These are phyloP conservation scores for Elongisporangium prolatum DNA, from an alignment of 352 stramenopile genomes.

Conservation along the genomic window DNA sequence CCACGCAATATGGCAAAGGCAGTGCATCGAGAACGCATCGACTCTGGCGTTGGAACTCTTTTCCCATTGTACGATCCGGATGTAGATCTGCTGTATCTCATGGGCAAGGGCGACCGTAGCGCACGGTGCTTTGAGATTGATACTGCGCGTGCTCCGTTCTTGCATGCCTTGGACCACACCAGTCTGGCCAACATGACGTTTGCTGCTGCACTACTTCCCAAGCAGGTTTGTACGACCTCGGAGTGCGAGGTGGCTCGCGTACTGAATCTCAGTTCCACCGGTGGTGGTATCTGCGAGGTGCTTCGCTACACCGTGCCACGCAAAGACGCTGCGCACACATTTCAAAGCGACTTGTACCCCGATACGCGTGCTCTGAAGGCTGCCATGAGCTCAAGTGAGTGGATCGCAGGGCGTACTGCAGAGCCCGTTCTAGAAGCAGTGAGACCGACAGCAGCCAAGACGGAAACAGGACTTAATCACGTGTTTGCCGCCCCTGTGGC, in stretches of 20 bases:
- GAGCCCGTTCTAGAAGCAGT: constrained; percentile 36
- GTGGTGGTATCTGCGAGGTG: constrained; percentile 47
- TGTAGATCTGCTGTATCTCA: constrained; percentile 59
- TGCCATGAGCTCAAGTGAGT: constrained; percentile 38
- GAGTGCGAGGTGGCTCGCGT: constrained; percentile 64
- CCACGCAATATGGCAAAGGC: constrained; percentile 38
- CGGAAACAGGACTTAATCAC: constrained; percentile 4
- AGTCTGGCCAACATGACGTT: constrained; percentile 51
- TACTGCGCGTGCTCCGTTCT: constrained; percentile 17
- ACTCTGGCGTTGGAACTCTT: constrained; percentile 55
- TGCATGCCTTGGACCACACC: constrained; percentile 52
- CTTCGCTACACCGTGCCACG: constrained; percentile 65
- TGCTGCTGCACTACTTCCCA: constrained; percentile 46
- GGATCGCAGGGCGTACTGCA: constrained; percentile 34
- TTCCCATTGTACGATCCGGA: constrained; percentile 71
- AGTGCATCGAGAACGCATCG: constrained; percentile 58
- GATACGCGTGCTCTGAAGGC: constrained; percentile 35
- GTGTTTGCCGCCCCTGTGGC: constrained; percentile 28
- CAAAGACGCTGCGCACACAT: constrained; percentile 48
- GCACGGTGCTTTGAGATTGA: constrained; percentile 62
- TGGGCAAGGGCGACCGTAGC: constrained; percentile 68
- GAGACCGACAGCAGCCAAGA: constrained; percentile 17
- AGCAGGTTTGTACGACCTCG: constrained; percentile 39
- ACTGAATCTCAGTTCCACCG: constrained; percentile 46
- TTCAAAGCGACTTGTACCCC: constrained; percentile 77